Evolutionary conservation across 2,329 filamentous ascomycete genomes (phyloP), one percentile per base, ranked within the genome.

Genomic region (Colletotrichum liaoningense): DNA sequence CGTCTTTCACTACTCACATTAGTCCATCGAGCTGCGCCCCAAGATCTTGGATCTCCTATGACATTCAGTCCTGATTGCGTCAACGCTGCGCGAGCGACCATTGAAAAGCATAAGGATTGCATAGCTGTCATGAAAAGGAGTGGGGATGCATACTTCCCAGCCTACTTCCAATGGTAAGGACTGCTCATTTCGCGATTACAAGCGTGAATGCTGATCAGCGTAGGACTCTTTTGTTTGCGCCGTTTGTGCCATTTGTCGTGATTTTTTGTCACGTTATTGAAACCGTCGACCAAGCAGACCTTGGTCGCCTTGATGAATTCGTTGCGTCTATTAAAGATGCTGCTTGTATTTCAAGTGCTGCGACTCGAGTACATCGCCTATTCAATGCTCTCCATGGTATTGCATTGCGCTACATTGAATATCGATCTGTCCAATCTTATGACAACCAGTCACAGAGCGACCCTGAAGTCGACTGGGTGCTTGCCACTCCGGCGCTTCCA

Each of bases 321-420:
- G 84, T 87, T 63, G 77, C 80, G 7, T 90, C 87, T 14, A 84
- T 91, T 1, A 85, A 87, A 69, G 83, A 85, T 0, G 85, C 86
- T 3, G 84, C 84, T 38, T 81, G 85, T 2, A 73, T 82, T 1
- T 84, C 82, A 1, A 77, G 89, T 66, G 87, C 87, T 0, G 86
- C 88, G 5, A 83, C 85, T 30, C 89, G 89, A 75, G 81, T 91
- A n/a, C 86, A 89, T 74, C 88, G 86, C 26, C 83, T 92, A 14
- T 91, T 89, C 74, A 85, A 88, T 55, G 86, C 90, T 2, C 86
- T 92, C 65, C 86, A 88, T 74, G 88, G 84, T 35, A 86, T 92
- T 8, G 89, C 89, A 0, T 84, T 85, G 38, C 82, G 90, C 5
- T 92, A 92, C 74, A 82, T 91, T n/a, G 87, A 91, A 14, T 55